Percentiles rank a stretch among this genome's conserved stretches.
These are phyloP conservation scores for Pyrenophora teres DNA, from an alignment of 2,329 filamentous ascomycete genomes.

Conservation along the genomic window DNA sequence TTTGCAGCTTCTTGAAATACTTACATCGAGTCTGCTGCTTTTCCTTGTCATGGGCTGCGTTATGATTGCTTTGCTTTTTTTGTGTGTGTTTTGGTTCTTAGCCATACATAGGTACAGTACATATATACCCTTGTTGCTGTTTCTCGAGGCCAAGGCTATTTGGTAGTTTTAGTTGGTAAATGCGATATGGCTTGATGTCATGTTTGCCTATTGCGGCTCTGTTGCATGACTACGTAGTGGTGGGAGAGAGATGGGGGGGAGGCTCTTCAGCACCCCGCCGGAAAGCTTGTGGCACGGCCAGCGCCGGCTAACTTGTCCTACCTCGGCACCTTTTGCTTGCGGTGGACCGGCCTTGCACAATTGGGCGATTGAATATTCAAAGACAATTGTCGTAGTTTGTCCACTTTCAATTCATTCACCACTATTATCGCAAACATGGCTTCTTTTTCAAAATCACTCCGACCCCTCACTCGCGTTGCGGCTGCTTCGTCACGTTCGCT, in stretches of 20 bases:
- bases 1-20: background rate
- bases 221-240: background rate
- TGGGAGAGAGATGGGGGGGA: background rate
- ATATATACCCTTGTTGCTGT: slow-evolving; percentile 19
- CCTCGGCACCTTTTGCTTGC: slow-evolving; percentile 11
- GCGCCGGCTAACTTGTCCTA: slow-evolving; percentile 13
- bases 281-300: slow-evolving; percentile 7
- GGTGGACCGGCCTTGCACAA: background rate
- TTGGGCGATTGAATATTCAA: background rate
- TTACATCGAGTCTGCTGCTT: too few species aligned
- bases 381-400: too few species aligned
- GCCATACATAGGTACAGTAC: background rate
- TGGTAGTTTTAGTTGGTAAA: background rate
- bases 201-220: slow-evolving; percentile 1
- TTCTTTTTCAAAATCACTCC: slow-evolving; percentile 37
- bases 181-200: slow-evolving; percentile 6
- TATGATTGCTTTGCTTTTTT: too few species aligned
- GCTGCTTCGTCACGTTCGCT: slow-evolving; percentile 33
- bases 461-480: slow-evolving; percentile 40
- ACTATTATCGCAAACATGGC: slow-evolving; percentile 28
- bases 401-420: background rate
- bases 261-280: slow-evolving; percentile 3
- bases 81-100: too few species aligned
- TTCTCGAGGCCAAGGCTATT: slow-evolving; percentile 6
- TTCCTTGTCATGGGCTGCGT: too few species aligned